Percentiles rank a stretch among this genome's conserved stretches.
These are phyloP conservation scores for Gonapodya prolifera DNA, from an alignment of 192 early-diverging fungal species.

Conservation along the genomic window DNA sequence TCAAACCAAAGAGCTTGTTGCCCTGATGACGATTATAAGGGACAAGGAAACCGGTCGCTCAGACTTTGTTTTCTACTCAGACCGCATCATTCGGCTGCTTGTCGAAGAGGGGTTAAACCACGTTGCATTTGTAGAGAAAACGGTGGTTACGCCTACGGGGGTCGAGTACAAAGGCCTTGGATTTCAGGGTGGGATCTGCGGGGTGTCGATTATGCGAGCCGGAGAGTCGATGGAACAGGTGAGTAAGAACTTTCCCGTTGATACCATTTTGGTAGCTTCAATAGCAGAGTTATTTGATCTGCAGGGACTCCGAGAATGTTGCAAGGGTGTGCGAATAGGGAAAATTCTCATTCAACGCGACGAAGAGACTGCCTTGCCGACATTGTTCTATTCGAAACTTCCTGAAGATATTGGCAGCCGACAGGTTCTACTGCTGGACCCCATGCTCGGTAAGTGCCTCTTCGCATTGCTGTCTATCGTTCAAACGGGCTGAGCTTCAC, in stretches of 20 bases:
- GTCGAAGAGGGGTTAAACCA: constrained; percentile 93
- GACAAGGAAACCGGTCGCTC: constrained; percentile 59
- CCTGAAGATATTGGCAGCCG: constrained; percentile 73
- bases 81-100: constrained; percentile 60
- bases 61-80: constrained; percentile 92
- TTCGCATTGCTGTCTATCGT: no score
- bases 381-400: constrained; percentile 87
- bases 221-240: constrained; percentile 89
- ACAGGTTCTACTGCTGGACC: constrained; percentile 81
- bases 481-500: no score
- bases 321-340: constrained; percentile 75
- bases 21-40: constrained; percentile 75
- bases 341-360: constrained; percentile 94
- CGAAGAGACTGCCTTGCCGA: constrained; percentile 81
- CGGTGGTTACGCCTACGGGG: constrained; percentile 67
- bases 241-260: constrained; percentile 79
- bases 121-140: constrained; percentile 68
- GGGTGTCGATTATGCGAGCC: constrained; percentile 93
- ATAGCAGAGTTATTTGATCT: constrained; percentile 85
- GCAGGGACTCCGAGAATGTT: constrained; percentile 23
- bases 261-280: constrained; percentile 68
- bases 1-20: constrained; percentile 64
- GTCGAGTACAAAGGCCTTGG: constrained; percentile 55
- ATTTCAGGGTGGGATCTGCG: constrained; percentile 80
- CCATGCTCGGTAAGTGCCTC: constrained; percentile 81